Evolutionary conservation across 148 eudicot genomes (phyloP), one percentile per base, ranked within the genome.

Genomic region (Vaccinium vitisidaea): DNA sequence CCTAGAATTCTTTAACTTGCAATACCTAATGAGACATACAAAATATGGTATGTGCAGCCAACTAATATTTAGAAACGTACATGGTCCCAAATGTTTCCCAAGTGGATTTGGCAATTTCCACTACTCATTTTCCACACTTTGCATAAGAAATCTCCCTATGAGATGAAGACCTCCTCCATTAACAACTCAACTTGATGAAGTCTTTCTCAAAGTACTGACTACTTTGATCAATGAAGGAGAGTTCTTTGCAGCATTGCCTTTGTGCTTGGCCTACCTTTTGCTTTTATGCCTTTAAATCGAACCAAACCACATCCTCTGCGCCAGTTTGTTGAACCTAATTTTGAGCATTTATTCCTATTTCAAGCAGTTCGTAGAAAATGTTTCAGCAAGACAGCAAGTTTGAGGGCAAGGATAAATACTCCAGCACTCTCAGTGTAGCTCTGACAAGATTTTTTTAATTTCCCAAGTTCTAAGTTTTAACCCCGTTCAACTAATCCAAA

Each of bases 291-390:
- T 48, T 8, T 10, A 75, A n/a, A 77, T 25, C 4, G n/a, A 77
- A 75, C 11, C 52, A 46, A 75, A 48, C 54, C 25, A 75, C 39
- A 8, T 50, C 54, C 53, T 21, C 30, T 76, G 49, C 30, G 21
- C 15, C 30, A 48, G 32, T 76, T 43, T 12, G 48, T 11, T 46
- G 55, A 76, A 76, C 55, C 79, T 76, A 16, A 55, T 19, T 79
- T n/a, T 18, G 16, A 79, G 48, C 82, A 79, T 79, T 58, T 36
- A 30, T 79, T 56, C 67, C 65, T 12, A 54, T 39, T 54, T 56
- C 43, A 56, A 54, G 48, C 54, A 52, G 46, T 79, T 54, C 67
- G 30, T 56, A 54, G 25, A 21, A 53, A 78, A 78, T 23, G 48
- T 14, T 55, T 16, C 81, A 79, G 8, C 58, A 55, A 36, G 39